These are phyloP conservation scores for Lanmaoa rubissima DNA, from an alignment of 768 basidiomycete genomes.

Conservation along the genomic window DNA sequence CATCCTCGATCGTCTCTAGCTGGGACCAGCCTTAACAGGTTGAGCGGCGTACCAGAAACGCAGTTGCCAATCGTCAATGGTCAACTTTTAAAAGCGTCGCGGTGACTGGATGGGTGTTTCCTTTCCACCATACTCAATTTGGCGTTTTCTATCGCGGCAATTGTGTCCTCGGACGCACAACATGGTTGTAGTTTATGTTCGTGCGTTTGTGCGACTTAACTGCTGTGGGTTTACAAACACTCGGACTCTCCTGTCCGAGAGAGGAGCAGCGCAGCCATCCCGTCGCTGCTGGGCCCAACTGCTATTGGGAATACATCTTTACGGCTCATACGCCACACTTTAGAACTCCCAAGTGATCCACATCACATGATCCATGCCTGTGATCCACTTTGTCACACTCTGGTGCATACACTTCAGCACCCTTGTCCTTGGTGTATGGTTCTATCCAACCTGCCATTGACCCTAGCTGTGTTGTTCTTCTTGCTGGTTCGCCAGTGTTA, in stretches of 20 bases:
- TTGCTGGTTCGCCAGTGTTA: constrained; percentile 9
- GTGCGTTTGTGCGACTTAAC: fast-evolving
- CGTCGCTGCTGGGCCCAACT: not conserved
- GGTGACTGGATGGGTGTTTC: constrained; percentile 25
- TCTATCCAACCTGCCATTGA: not conserved
- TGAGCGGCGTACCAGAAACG: constrained; percentile 31
- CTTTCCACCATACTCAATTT: not conserved
- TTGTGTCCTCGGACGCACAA: constrained; percentile 13
- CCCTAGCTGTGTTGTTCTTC: constrained; percentile 2
- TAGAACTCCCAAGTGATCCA: too few species aligned
- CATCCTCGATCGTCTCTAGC: constrained; percentile 32
- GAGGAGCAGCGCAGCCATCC: constrained; percentile 1
- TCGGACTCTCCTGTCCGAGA: not conserved
- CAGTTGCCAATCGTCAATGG: constrained; percentile 18
- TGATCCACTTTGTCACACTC: constrained; percentile 9
- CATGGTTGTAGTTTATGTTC: constrained; percentile 1
- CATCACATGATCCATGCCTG: too few species aligned
- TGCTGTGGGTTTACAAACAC: not conserved
- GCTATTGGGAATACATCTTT: not conserved
- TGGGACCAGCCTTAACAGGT: constrained; percentile 27
- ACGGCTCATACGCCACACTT: not conserved
- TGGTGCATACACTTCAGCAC: not conserved
- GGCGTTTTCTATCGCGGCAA: constrained; percentile 22
- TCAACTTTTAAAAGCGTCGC: constrained; percentile 28
- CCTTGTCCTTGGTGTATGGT: not conserved